Percentiles rank a stretch among this genome's conserved stretches.
Conservation (phyloP, 2,329 filamentous ascomycete species). For the Celoporthe dispersa region DNA sequence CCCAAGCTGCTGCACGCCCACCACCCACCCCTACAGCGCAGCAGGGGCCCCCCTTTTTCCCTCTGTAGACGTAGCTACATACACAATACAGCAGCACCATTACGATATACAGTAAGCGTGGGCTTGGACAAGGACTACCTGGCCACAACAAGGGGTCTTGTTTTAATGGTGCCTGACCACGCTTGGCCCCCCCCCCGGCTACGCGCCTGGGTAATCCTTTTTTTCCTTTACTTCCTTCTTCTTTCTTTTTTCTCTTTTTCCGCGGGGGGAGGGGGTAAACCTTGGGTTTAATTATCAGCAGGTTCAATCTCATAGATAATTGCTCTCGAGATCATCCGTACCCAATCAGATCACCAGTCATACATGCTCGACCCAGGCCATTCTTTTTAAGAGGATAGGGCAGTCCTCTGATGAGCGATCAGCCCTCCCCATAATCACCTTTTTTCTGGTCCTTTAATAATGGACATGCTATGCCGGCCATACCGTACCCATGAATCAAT, state of each 20-base stretch:
- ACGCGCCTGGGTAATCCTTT: too few species aligned
- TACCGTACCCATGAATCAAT: not conserved
- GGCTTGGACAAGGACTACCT: conserved; percentile 1
- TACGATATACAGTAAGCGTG: not conserved
- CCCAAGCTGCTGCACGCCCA: not conserved
- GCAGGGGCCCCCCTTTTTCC: not conserved
- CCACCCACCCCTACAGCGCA: not conserved
- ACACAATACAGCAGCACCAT: too few species aligned
- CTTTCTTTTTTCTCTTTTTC: too few species aligned
- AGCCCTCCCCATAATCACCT: not conserved
- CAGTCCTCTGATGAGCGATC: conserved; percentile 12
- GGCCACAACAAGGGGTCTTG: conserved; percentile 8
- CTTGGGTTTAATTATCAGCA: not conserved
- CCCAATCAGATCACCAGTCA: not conserved
- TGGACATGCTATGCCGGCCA: not conserved
- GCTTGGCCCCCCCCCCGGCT: not conserved
- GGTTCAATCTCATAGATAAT: not conserved
- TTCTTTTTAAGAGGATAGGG: not conserved
- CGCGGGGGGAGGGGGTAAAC: not conserved
- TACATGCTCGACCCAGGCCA: not conserved
- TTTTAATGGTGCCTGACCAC: not conserved
- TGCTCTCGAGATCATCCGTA: not conserved
- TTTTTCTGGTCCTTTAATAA: not conserved
- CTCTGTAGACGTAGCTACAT: not conserved
- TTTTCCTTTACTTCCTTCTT: too few species aligned